A percentile compares a stretch with the other conserved stretches of the same genome.
Evolutionary conservation across 2,329 filamentous ascomycete genomes (phyloP).

Genomic region (Stachybotrys chlorohalonatus): DNA sequence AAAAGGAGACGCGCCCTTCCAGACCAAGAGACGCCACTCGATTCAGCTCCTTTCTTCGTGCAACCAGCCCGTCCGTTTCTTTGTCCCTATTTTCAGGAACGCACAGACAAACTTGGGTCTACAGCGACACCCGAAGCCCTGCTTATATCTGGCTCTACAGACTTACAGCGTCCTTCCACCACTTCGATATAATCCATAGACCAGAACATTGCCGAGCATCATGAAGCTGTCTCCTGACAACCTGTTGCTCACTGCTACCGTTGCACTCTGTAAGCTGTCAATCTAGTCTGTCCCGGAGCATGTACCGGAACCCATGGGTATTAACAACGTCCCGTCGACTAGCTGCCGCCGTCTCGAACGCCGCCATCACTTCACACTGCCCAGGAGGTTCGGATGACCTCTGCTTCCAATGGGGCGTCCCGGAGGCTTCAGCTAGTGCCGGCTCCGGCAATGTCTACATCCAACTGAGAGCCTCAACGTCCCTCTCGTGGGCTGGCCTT

Average conservation of each 20-base stretch:
- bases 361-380: conserved; percentile 27
- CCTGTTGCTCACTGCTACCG: not conserved
- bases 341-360: conserved; percentile 13
- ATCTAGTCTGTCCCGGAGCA: not conserved
- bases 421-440: conserved; percentile 35
- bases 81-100: too few relatives aligned
- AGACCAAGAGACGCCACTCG: too few relatives aligned
- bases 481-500: conserved; percentile 47
- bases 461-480: conserved; percentile 46
- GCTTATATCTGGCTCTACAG: too few relatives aligned
- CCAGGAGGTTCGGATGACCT: conserved; percentile 27
- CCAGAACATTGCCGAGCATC: not conserved
- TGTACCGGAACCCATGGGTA: not conserved
- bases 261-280: conserved; percentile 8
- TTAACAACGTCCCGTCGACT: not conserved
- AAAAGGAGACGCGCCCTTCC: too few relatives aligned
- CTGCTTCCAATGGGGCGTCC: conserved; percentile 49
- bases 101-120: too few relatives aligned
- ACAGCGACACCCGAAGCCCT: too few relatives aligned
- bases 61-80: too few relatives aligned
- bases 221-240: not conserved
- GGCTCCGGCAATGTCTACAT: conserved; percentile 50
- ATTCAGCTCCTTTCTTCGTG: too few relatives aligned
- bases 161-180: too few relatives aligned
- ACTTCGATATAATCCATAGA: too few relatives aligned